A percentile compares a stretch with the other conserved stretches of the same genome.
These are phyloP conservation scores for Trichoderma oligosporum DNA, from an alignment of 2,329 filamentous ascomycete genomes.

Conservation along the genomic window DNA sequence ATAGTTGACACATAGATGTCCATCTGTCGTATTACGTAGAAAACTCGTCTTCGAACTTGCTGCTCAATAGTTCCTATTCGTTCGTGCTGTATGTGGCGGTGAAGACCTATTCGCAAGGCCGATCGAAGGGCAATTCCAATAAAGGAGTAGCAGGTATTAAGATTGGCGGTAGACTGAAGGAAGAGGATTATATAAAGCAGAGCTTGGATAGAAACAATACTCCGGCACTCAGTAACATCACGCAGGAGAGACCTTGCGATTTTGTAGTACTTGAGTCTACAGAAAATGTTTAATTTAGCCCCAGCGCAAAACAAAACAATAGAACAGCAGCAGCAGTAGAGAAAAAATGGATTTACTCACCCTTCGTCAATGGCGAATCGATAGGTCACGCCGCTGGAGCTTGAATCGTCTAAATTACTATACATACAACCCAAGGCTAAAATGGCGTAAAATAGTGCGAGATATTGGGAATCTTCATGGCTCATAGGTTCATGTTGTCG, in stretches of 20 bases:
- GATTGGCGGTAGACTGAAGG: constrained; percentile 72
- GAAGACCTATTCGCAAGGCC: constrained; percentile 72
- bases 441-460: constrained; percentile 68
- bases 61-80: constrained; percentile 60
- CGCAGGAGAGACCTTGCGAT: constrained; percentile 62
- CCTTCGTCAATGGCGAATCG: constrained; percentile 53
- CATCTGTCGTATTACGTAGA: constrained; percentile 66
- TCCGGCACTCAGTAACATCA: constrained; percentile 66
- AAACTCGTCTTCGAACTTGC: constrained; percentile 60
- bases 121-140: constrained; percentile 73
- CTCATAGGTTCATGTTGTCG: constrained; percentile 59
- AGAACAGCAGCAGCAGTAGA: not conserved
- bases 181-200: constrained; percentile 79
- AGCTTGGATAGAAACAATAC: constrained; percentile 69
- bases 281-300: constrained; percentile 6
- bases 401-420: constrained; percentile 51
- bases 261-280: constrained; percentile 70
- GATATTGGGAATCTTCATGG: constrained; percentile 62
- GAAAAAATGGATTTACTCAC: constrained; percentile 35
- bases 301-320: no score
- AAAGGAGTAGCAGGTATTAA: constrained; percentile 77
- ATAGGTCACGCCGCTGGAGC: constrained; percentile 47
- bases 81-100: constrained; percentile 65
- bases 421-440: constrained; percentile 73
- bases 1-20: constrained; percentile 67